A percentile compares a stretch with the other conserved stretches of the same genome.
phyloP scores from a whole-genome alignment of 192 early-diverging fungal species.

The Coemansia javaensis region DNA sequence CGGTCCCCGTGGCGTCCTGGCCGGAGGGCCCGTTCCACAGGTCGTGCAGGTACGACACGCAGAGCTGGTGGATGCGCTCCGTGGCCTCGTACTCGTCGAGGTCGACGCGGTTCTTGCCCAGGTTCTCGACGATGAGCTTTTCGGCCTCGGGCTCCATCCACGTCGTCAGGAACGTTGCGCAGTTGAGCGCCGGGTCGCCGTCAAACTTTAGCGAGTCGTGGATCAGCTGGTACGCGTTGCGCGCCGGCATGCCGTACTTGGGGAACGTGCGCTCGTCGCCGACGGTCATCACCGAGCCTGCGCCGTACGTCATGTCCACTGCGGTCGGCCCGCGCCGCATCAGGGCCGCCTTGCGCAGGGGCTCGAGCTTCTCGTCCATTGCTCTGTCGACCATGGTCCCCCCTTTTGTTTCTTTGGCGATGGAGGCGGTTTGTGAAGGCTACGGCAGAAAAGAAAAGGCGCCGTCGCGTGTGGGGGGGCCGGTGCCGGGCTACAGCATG shows the following conservation, averaged over 20 bases:
- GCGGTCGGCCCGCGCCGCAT: conserved; percentile 11
- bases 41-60: conserved; percentile 65
- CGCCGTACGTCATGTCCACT: conserved; percentile 41
- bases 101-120: conserved; percentile 71
- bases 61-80: conserved; percentile 59
- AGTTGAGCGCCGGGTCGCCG: conserved; percentile 70
- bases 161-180: conserved; percentile 75
- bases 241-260: conserved; percentile 39
- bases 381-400: no score
- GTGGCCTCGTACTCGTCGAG: conserved; percentile 69
- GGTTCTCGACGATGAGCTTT: conserved; percentile 69
- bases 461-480: no score
- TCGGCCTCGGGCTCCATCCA: conserved; percentile 82
- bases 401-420: no score
- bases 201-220: conserved; percentile 74
- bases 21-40: conserved; percentile 56
- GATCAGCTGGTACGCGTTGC: conserved; percentile 65
- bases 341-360: conserved; percentile 32
- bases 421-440: no score
- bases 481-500: no score
- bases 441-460: background rate
- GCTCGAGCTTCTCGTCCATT: conserved; percentile 30
- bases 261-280: conserved; percentile 36
- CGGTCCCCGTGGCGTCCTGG: conserved; percentile 57
- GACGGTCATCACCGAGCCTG: conserved; percentile 14